Evolutionary conservation across 2,329 filamentous ascomycete genomes (phyloP).

Genomic region (Pseudogymnoascus sp.): DNA sequence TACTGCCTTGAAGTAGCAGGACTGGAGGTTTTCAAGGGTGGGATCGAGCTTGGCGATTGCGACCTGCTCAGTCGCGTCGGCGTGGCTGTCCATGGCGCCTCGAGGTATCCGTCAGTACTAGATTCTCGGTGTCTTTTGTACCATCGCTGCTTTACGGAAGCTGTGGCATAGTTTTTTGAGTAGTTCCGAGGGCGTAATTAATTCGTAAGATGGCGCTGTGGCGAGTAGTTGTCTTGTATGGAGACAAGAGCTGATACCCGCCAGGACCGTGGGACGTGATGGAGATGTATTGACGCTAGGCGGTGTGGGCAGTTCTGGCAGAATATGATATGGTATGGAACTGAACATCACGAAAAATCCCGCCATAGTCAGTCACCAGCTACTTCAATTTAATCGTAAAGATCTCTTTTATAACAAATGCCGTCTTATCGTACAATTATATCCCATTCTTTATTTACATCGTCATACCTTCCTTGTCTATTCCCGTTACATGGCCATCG

Average conservation of each 20-base stretch:
- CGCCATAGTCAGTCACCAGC: not conserved
- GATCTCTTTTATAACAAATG: not conserved
- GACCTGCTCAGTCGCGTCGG: constrained; percentile 31
- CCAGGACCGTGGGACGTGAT: not conserved
- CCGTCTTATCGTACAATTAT: not conserved
- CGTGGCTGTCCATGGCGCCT: constrained; percentile 15
- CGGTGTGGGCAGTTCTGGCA: not conserved
- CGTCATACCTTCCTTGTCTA: not conserved
- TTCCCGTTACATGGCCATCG: not conserved
- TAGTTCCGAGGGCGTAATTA: not conserved
- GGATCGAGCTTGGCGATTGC: constrained; percentile 51
- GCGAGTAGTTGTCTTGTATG: not conserved
- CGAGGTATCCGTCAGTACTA: constrained; percentile 11
- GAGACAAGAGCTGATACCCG: not conserved
- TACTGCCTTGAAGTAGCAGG: constrained; percentile 55
- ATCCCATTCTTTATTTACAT: not conserved
- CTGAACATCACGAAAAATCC: not conserved
- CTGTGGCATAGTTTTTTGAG: not conserved
- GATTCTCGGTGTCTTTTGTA: not conserved
- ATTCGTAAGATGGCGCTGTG: not conserved
- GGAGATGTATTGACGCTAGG: not conserved
- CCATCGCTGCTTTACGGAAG: constrained; percentile 9
- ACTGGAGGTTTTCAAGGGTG: constrained; percentile 34
- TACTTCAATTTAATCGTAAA: not conserved
- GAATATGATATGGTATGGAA: not conserved